Base-by-base conservation (phyloP, 1,284 basidiomycete species). In the Leccinum fallax region DNA sequence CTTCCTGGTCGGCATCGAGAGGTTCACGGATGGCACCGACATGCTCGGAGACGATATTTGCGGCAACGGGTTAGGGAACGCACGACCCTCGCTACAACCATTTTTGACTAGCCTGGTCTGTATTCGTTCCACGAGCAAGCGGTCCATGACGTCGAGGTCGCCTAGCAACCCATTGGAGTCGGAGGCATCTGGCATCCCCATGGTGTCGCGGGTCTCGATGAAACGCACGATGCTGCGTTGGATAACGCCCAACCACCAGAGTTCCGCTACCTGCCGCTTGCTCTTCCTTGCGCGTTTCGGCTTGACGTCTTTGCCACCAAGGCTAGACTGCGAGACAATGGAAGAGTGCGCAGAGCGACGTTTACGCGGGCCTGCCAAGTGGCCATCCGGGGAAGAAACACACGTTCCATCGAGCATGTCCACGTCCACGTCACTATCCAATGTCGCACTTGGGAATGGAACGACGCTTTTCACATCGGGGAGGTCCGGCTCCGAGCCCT, bases 231-330 rank as follows among this genome's bases (percentile, higher is more conserved):
- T 74, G 58, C 78, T 81, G 58, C 78, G 72, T 62, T 79, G 78
- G 51, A 82, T 67, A 7, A 79, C 71, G 1, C 76, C 78, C 54
- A 76, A 67, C 71, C 80, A 80, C 62, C 75, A 74, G 19, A 79
- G 66, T 55, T 82, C 80, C 16, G 72, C 73, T 1, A 74, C 66
- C 15, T 74, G 71, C 19, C 72, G 77, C 62, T 65, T 76, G 58
- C 71, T 74, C 67, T 75, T 80, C 58, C 72, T 74, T 15, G 69
- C 66, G 51, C 74, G 72, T 66, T 78, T 78, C 36, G 30, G 65
- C 40, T 61, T 72, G 19, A 46, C 19, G 46, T 66, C 62, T 60
- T 65, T 62, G 40, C 57, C 57, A 40, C 53, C 54, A 57, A n/a
- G 16, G 10, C 52, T 54, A 40, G 63, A 60, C 24, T 58, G 66